Conservation (phyloP, 306 rosid species). For the Prunus kanzakura region DNA sequence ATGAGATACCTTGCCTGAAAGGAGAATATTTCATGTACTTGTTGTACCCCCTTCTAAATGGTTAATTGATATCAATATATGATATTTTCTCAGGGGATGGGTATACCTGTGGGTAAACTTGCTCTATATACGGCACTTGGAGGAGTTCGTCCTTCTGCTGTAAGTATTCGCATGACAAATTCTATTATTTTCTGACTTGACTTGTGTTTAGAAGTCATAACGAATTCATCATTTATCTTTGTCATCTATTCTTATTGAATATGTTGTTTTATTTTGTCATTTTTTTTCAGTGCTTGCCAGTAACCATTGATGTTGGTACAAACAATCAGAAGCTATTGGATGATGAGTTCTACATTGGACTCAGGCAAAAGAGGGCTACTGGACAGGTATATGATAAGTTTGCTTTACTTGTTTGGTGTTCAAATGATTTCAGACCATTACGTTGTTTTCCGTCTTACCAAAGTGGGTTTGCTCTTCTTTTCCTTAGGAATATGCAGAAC, state of each 20-base stretch:
- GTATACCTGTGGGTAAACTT: constrained; percentile 96
- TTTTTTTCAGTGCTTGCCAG: constrained; percentile 85
- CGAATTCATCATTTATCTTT: background rate
- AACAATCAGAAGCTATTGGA: constrained; percentile 83
- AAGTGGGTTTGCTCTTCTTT: constrained; percentile 7
- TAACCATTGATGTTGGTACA: constrained; percentile 98
- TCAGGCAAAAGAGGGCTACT: constrained; percentile 81
- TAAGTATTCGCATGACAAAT: constrained; percentile 39
- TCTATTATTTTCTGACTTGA: constrained; percentile 4
- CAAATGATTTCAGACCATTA: background rate
- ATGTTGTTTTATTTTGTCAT: background rate
- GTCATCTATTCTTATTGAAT: background rate
- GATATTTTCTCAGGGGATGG: constrained; percentile 80
- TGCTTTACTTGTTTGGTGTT: constrained; percentile 4
- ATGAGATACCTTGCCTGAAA: background rate
- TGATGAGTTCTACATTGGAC: constrained; percentile 91
- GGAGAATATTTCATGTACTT: background rate
- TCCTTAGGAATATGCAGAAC: constrained; percentile 82
- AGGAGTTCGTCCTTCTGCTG: constrained; percentile 91
- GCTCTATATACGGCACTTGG: constrained; percentile 91
- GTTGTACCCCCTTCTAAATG: background rate
- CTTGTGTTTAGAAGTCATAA: background rate
- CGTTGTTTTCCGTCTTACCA: background rate
- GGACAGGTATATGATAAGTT: constrained; percentile 62
- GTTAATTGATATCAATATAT: constrained; percentile 10